These are phyloP conservation scores for Tremella mesenterica DNA, from an alignment of 768 basidiomycete species.

Conservation along the genomic window DNA sequence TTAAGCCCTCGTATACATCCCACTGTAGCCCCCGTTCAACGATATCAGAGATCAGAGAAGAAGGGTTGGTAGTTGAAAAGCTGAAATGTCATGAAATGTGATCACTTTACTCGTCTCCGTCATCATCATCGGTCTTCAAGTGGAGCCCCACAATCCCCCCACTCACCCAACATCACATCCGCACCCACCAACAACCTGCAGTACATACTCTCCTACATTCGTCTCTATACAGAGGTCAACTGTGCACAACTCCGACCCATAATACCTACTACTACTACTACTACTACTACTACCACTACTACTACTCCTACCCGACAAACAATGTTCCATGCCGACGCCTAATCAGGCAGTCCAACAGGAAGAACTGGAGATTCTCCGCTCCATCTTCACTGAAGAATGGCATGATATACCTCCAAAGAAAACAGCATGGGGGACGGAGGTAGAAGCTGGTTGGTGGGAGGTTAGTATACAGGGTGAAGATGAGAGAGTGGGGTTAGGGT, in stretches of 20 bases:
- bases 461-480: constrained; percentile 25
- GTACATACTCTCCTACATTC: neutral
- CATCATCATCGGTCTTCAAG: neutral
- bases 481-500: constrained; percentile 21
- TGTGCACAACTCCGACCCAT: neutral
- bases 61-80: too few species aligned
- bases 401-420: constrained; percentile 31
- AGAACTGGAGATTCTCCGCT: constrained; percentile 36
- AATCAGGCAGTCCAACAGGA: constrained; percentile 31
- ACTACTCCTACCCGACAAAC: too few species aligned
- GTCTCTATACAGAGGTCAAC: neutral
- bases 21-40: neutral
- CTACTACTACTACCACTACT: too few species aligned
- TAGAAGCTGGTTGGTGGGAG: constrained; percentile 35
- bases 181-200: neutral
- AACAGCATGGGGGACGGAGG: constrained; percentile 38
- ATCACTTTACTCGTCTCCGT: too few species aligned
- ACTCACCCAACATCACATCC: neutral
- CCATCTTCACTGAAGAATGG: constrained; percentile 38
- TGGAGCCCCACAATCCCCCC: neutral
- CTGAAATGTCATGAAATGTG: too few species aligned
- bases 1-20: neutral
- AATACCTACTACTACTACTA: too few species aligned
- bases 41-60: neutral
- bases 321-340: constrained; percentile 33